Evolutionary conservation across 2,329 filamentous ascomycete genomes (phyloP), one percentile per base, ranked within the genome.

Genomic region (Neofusicoccum kwambonambiense): DNA sequence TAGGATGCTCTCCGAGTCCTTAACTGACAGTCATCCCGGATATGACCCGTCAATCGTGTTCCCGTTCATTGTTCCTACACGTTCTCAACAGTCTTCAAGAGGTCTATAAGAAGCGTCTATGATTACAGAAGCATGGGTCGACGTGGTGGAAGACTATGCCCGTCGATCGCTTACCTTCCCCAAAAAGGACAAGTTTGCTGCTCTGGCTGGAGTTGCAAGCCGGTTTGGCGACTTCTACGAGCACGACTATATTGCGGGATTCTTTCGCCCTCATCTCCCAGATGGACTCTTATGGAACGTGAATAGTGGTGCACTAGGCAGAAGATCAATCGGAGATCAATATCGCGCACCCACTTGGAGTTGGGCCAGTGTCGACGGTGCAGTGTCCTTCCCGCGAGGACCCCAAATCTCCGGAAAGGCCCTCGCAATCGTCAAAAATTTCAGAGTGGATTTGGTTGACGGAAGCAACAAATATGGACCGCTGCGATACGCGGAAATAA

Each of bases 291-390:
- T 3, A 22, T 22, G 19, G 19, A 12, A 11, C 12, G 15, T 62
- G 57, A 31, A 5, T 0, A 22, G 4, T 15, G 19, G 7, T 19
- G 1, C 6, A 17, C 27, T 2, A 5, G 8, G 27, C 12, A 31
- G 7, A 35, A 45, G 27, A 19, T 42, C 8, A 3, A 13, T 4
- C 4, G 15, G 9, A 15, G 2, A 13, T 15, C 4, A 51, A 11
- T 47, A 50, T 34, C 44, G 45, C 15, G 58, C 31, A 13, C 58
- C 58, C 9, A 50, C 27, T 41, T 62, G 58, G 58, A 62, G 58
- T 7, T 62, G 58, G 44, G 58, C 45, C 6, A 27, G 17, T n/a
- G 15, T 49, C 13, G n/a, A 58, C 9, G 37, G 22, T 5, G 3
- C 22, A 11, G 27, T 15, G 17, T 31, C 19, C 19, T 3, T 19